Conservation (phyloP, 352 stramenopile genomes). For the Globisporangium barbulae region DNA sequence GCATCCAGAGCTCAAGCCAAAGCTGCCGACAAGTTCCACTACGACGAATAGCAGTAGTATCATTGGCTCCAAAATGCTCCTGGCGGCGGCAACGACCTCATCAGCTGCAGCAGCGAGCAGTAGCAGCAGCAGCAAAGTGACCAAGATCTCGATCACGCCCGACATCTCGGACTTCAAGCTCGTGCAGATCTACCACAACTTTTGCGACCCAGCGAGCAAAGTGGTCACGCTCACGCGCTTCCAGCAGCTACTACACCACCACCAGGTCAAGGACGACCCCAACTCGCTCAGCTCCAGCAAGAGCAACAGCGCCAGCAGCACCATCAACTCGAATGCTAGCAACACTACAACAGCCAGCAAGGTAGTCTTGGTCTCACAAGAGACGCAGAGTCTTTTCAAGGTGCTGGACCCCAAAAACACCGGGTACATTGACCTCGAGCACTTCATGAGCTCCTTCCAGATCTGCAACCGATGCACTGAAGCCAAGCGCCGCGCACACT, state of each 20-base stretch:
- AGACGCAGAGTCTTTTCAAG: conserved; percentile 58
- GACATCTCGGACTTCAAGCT: conserved; percentile 84
- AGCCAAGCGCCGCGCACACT: conserved; percentile 60
- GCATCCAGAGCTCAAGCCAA: conserved; percentile 38
- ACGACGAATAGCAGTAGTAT: conserved; percentile 16
- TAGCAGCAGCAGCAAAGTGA: conserved; percentile 32
- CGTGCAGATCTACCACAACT: conserved; percentile 83
- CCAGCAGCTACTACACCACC: conserved; percentile 57
- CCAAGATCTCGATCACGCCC: conserved; percentile 63
- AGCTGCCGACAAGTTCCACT: conserved; percentile 22
- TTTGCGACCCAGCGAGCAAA: conserved; percentile 64
- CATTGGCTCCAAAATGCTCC: conserved; percentile 10
- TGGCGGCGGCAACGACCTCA: background rate
- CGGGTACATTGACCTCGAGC: conserved; percentile 55
- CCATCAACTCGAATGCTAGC: background rate
- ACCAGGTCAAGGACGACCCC: conserved; percentile 65
- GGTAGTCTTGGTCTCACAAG: conserved; percentile 20
- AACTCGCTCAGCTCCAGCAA: conserved; percentile 2
- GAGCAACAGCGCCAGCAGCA: background rate
- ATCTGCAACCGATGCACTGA: conserved; percentile 87
- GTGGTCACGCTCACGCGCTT: conserved; percentile 48
- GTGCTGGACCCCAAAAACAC: conserved; percentile 41
- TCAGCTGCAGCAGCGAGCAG: background rate
- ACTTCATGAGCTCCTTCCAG: conserved; percentile 85
- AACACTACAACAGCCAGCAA: conserved; percentile 19